phyloP scores from a whole-genome alignment of 2,329 filamentous ascomycete species.

The Alternaria sp. region DNA sequence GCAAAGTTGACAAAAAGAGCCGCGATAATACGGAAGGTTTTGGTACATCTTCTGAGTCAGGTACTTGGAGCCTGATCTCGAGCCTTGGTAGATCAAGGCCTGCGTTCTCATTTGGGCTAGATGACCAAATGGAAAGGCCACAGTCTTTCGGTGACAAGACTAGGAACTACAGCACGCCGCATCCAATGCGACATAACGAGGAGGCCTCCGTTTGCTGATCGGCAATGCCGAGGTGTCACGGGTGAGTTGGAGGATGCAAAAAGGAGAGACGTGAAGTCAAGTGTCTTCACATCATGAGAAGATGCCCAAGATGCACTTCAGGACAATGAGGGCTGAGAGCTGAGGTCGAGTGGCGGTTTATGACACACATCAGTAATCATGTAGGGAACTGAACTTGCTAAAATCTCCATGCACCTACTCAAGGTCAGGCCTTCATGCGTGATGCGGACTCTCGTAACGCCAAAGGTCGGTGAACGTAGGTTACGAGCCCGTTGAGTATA shows the following conservation, averaged over 20 bases:
- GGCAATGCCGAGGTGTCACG: background rate
- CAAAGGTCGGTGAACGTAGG: background rate
- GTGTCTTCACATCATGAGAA: background rate
- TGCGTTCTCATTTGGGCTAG: background rate
- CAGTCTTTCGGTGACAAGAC: background rate
- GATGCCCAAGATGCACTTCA: background rate
- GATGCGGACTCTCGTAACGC: background rate
- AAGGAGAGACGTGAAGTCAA: background rate
- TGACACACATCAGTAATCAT: background rate
- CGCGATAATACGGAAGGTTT: background rate
- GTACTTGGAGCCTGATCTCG: background rate
- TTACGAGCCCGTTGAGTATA: background rate
- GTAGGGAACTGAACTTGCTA: background rate
- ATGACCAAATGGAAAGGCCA: background rate
- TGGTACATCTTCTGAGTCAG: background rate
- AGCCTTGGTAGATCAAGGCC: background rate
- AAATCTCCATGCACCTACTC: background rate
- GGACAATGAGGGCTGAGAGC: background rate
- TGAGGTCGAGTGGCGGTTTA: background rate
- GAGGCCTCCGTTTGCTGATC: background rate
- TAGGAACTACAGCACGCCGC: background rate
- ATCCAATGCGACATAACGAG: background rate
- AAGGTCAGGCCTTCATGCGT: background rate
- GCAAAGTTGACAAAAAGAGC: background rate
- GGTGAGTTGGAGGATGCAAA: background rate